Evolutionary conservation across 306 rosid species (phyloP).

Genomic region (Vigna radiata): DNA sequence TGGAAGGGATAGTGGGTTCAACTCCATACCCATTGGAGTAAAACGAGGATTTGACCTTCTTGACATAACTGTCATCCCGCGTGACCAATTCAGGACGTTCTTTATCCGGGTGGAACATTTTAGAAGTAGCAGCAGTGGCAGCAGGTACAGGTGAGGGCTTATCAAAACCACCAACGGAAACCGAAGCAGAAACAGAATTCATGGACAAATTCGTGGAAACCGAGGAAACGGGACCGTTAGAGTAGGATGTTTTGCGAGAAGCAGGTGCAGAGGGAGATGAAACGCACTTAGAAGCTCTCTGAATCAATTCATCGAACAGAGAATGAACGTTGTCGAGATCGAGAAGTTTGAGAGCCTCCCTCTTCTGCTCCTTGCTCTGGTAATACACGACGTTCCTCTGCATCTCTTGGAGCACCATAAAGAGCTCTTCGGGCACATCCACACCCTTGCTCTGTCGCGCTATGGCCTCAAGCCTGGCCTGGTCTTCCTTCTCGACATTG

Average conservation of each 20-base stretch:
- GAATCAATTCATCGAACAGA: conserved; percentile 77
- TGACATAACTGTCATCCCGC: conserved; percentile 79
- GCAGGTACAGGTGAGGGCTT: conserved; percentile 30
- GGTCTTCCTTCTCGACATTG: conserved; percentile 73
- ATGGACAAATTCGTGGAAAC: conserved; percentile 14
- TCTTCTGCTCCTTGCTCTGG: conserved; percentile 68
- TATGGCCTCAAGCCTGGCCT: conserved; percentile 64
- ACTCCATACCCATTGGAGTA: conserved; percentile 60
- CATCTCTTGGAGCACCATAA: conserved; percentile 78
- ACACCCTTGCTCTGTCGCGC: conserved; percentile 56
- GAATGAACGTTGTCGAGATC: conserved; percentile 73
- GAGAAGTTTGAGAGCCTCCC: conserved; percentile 71
- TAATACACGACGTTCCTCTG: conserved; percentile 59
- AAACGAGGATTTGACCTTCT: conserved; percentile 56
- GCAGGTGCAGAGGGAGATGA: conserved; percentile 53
- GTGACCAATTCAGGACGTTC: conserved; percentile 54
- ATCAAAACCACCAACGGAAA: conserved; percentile 43
- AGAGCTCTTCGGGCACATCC: conserved; percentile 76
- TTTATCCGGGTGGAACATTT: conserved; percentile 46
- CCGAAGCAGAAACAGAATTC: conserved; percentile 46
- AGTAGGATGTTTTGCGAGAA: conserved; percentile 7
- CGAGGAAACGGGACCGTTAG: conserved; percentile 50
- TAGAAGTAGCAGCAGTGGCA: conserved; percentile 44
- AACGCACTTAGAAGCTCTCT: conserved; percentile 81
- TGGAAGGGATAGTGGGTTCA: conserved; percentile 54